Evolutionary conservation across 306 rosid genomes (phyloP).

Genomic region (Parietaria judaica): DNA sequence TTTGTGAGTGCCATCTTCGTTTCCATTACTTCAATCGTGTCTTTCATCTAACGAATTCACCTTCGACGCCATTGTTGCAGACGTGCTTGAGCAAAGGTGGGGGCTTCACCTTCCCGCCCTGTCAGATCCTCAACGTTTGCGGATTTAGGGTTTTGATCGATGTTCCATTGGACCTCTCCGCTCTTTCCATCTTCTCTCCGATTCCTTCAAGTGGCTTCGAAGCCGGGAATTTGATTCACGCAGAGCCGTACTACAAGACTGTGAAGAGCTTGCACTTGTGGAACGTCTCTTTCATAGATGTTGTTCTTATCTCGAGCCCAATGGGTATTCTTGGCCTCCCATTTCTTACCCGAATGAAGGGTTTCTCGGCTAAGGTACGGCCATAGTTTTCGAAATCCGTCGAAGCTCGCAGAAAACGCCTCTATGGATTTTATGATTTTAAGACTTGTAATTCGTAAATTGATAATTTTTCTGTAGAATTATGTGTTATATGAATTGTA

Average conservation of each 20-base stretch:
- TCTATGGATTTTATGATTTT: no score
- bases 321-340: conserved; percentile 87
- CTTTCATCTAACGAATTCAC: neutral
- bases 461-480: no score
- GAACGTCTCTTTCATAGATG: conserved; percentile 57
- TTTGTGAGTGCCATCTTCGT: conserved; percentile 8
- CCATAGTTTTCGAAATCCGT: no score
- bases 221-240: conserved; percentile 33
- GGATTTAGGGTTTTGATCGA: conserved; percentile 73
- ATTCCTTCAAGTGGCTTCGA: conserved; percentile 34
- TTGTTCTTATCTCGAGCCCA: conserved; percentile 70
- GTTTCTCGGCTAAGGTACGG: conserved; percentile 54
- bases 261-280: conserved; percentile 49
- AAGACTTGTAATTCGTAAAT: no score
- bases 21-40: neutral
- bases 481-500: no score
- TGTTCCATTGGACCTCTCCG: conserved; percentile 76
- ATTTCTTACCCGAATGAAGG: conserved; percentile 59
- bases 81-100: conserved; percentile 82
- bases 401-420: no score
- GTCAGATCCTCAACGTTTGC: conserved; percentile 61
- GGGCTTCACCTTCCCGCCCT: conserved; percentile 68
- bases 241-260: conserved; percentile 58
- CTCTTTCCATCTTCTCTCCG: conserved; percentile 71
- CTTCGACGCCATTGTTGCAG: conserved; percentile 2